phyloP scores from a whole-genome alignment of 2,329 filamentous ascomycete genomes.

The Chaetoscypha palmicola region DNA sequence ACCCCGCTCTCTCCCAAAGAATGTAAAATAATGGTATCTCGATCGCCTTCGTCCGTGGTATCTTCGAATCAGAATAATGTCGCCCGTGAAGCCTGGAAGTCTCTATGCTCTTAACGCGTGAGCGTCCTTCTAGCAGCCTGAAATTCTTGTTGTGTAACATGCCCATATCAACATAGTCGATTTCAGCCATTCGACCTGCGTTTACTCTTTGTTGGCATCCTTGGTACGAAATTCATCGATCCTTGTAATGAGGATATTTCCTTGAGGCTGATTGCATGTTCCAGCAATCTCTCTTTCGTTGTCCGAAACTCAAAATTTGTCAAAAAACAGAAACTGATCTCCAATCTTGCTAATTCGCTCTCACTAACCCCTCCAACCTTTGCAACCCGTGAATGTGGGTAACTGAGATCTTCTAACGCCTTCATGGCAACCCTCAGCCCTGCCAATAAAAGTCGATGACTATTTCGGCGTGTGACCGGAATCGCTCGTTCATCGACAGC shows the following conservation, averaged over 20 bases:
- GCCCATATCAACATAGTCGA: constrained; percentile 19
- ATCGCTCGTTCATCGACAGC: constrained; percentile 72
- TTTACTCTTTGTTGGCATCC: constrained; percentile 23
- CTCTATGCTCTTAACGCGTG: background rate
- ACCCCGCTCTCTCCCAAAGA: background rate
- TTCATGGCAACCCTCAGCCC: constrained; percentile 87
- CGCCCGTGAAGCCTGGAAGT: background rate
- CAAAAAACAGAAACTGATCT: constrained; percentile 84
- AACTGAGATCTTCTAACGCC: constrained; percentile 85
- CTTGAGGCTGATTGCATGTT: constrained; percentile 40
- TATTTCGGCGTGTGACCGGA: constrained; percentile 73
- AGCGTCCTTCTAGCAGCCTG: constrained; percentile 2
- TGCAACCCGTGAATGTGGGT: constrained; percentile 75
- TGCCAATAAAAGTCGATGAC: constrained; percentile 78
- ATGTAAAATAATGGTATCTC: background rate
- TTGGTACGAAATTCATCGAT: constrained; percentile 27
- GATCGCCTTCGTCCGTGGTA: background rate
- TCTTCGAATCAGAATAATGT: background rate
- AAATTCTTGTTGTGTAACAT: constrained; percentile 17
- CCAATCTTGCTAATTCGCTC: constrained; percentile 71
- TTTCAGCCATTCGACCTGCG: constrained; percentile 17
- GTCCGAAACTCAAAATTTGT: constrained; percentile 76
- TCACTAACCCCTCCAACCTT: constrained; percentile 84
- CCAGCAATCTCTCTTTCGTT: constrained; percentile 46
- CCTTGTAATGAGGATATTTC: constrained; percentile 31